Conservation (phyloP, 2,329 filamentous ascomycete genomes). For the Chrysoporthe cubensis region DNA sequence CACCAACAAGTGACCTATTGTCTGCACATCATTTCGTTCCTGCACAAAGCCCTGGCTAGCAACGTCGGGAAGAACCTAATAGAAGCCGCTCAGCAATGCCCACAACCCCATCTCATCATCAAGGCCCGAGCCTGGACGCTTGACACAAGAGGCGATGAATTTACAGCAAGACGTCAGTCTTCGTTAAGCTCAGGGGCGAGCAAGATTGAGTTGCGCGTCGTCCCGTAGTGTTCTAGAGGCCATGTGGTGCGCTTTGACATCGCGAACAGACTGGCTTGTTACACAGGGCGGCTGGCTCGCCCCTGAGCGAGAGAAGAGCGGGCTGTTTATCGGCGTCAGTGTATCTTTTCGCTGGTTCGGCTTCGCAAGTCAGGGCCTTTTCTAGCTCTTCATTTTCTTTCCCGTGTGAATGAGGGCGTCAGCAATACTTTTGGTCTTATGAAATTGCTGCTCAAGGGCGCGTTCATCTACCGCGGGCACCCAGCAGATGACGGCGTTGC, state of each 20-base stretch:
- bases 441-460: too few relatives aligned
- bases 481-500: background rate
- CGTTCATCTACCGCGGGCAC: too few relatives aligned
- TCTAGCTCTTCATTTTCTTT: background rate
- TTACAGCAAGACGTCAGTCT: background rate
- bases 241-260: background rate
- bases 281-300: background rate
- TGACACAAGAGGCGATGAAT: background rate
- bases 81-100: background rate
- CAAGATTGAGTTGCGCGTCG: slow-evolving; percentile 8
- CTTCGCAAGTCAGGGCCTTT: background rate
- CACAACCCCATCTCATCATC: too few relatives aligned
- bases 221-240: background rate
- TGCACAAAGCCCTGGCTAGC: background rate
- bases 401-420: background rate
- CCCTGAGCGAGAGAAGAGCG: background rate
- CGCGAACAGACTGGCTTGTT: slow-evolving; percentile 11
- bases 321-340: background rate
- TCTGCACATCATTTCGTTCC: background rate
- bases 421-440: background rate
- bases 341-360: background rate
- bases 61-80: too few relatives aligned
- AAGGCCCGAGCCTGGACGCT: background rate
- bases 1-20: background rate
- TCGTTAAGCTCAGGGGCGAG: background rate